Base-by-base conservation (phyloP, 306 rosid species). In the Cucurbita argyrosperma region DNA sequence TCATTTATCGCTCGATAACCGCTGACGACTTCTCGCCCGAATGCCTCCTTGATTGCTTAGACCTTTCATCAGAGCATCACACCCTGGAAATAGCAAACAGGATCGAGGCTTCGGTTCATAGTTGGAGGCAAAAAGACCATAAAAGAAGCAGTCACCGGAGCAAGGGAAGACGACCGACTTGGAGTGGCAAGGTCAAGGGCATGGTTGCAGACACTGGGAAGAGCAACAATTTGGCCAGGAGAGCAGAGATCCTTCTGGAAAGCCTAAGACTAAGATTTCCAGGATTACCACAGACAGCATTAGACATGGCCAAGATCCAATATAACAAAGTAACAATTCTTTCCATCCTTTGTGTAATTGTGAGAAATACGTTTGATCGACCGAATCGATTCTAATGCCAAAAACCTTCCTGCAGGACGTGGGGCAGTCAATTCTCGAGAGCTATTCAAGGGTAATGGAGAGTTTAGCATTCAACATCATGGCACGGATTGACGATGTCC, bases 401-500 rank as follows among this genome's bases (percentile, higher is more conserved):
- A 4, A 13, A 49, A 15, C 54, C 72, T 82, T 30, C 64, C 75
- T 82, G 87, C 91, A 93, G 98, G 98, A 93, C 73, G 96, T 93
- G 18, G 98, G 96, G 75, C 96, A 93, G 77, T 87, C 98, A 40
- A 93, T 93, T 81, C 96, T 93, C 7, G 98, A 93, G 83, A 93
- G 98, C 81, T 93, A 93, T 86, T 93, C 98, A 5, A 89, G 98
- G 85, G 98, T 93, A 72, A 90, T 79, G 86, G 98, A 93, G 87
- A 93, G 98, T 82, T 84, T 93, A 79, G 98, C 98, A 8, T 93
- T 93, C 38, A 93, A 93, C 88, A 87, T 93, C 68, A 90, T 87
- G 92, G 96, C 98, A 50, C 84, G 98, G 76, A 90, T 93, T 2
- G 98, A 93, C 75, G 98, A 93, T 53, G 91, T 93, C 67, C 87